Evolutionary conservation across 139 green algal genomes (phyloP).

Genomic region (Pedinophyceae sp.): DNA sequence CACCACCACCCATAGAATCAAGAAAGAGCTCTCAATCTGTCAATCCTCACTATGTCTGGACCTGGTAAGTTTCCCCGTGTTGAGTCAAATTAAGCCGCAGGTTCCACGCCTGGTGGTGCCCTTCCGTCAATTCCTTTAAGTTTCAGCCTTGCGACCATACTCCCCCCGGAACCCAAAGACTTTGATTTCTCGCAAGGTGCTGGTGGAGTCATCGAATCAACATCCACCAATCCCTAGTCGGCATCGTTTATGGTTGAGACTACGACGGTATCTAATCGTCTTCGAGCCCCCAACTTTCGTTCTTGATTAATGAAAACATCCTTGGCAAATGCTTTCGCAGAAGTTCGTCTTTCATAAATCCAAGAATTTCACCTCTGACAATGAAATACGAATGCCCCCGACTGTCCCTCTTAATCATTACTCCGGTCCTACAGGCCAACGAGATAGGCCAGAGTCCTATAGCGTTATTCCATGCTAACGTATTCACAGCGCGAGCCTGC

Average conservation of each 20-base stretch:
- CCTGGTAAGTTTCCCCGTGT: too few relatives aligned
- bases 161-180: too few relatives aligned
- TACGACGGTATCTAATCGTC: conserved; percentile 99
- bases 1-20: too few relatives aligned
- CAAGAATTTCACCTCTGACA: conserved; percentile 99
- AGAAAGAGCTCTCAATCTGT: too few relatives aligned
- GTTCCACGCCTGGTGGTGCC: too few relatives aligned
- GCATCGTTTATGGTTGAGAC: conserved; percentile 99
- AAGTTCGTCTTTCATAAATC: conserved; percentile 99
- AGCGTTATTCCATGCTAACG: conserved; percentile 98
- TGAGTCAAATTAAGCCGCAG: too few relatives aligned
- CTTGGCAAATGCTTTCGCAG: conserved; percentile 98
- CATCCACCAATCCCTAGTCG: conserved; percentile 97
- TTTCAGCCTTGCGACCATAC: too few relatives aligned
- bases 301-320: conserved; percentile 99
- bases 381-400: conserved; percentile 99
- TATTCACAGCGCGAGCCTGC: conserved; percentile 87
- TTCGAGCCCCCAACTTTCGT: conserved; percentile 99
- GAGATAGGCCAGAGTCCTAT: conserved; percentile 96
- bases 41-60: too few relatives aligned
- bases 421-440: conserved; percentile 92
- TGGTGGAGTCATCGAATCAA: too few relatives aligned
- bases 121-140: too few relatives aligned
- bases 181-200: too few relatives aligned
- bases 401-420: conserved; percentile 99